These are phyloP conservation scores for Pleoardoris graminearum DNA, from an alignment of 2,329 filamentous ascomycete genomes.

Conservation along the genomic window DNA sequence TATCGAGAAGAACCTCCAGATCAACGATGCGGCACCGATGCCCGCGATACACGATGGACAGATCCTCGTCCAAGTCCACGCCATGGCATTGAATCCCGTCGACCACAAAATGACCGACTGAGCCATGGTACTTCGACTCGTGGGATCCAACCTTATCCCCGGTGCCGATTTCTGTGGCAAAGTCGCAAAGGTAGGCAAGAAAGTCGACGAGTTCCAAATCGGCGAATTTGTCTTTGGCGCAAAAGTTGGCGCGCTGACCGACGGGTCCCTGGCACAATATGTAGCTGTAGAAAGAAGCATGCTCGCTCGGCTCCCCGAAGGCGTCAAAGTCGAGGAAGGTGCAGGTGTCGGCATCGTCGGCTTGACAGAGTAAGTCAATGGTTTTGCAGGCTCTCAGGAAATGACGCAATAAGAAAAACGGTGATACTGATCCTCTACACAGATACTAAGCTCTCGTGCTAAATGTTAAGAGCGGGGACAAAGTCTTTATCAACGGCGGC, in stretches of 20 bases:
- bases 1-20: conserved; percentile 58
- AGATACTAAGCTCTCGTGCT: conserved; percentile 41
- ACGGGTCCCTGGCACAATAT: conserved; percentile 47
- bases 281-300: conserved; percentile 29
- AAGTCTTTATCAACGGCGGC: conserved; percentile 64
- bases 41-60: conserved; percentile 47
- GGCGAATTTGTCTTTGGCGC: conserved; percentile 49
- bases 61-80: conserved; percentile 60
- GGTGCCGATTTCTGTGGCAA: conserved; percentile 58
- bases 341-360: conserved; percentile 44
- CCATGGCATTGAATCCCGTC: conserved; percentile 62
- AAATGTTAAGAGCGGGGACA: conserved; percentile 47
- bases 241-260: conserved; percentile 31
- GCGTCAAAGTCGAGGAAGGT: conserved; percentile 38
- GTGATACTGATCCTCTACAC: too few relatives aligned
- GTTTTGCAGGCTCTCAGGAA: too few relatives aligned
- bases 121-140: conserved; percentile 47
- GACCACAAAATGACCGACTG: conserved; percentile 67
- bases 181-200: conserved; percentile 45
- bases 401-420: too few relatives aligned
- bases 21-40: conserved; percentile 50
- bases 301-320: conserved; percentile 29
- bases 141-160: conserved; percentile 9
- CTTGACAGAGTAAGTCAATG: conserved; percentile 47
- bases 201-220: conserved; percentile 33